phyloP scores from a whole-genome alignment of 345 rosid genomes.

The Rhizophora mangle region DNA sequence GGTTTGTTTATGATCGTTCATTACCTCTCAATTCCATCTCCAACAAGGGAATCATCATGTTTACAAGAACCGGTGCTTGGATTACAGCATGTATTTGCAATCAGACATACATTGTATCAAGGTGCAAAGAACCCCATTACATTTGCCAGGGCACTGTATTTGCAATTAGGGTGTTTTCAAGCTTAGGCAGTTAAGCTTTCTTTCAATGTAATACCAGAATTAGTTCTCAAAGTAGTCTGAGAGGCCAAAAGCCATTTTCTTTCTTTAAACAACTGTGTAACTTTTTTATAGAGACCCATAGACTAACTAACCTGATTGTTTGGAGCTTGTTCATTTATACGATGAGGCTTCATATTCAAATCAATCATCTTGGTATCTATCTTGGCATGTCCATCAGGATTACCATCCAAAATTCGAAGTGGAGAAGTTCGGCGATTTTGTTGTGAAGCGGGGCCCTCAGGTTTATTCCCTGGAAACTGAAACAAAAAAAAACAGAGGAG shows the following conservation, averaged over 20 bases:
- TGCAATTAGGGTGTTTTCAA: no score
- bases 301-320: slow-evolving; percentile 59
- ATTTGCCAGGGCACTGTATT: no score
- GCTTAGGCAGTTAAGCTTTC: not conserved
- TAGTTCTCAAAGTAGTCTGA: not conserved
- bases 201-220: not conserved
- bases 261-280: no score
- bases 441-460: slow-evolving; percentile 26
- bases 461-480: slow-evolving; percentile 74
- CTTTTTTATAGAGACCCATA: not conserved
- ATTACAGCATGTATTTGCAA: not conserved
- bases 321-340: slow-evolving; percentile 53
- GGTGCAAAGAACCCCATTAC: no score
- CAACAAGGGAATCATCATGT: not conserved
- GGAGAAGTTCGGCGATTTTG: slow-evolving; percentile 37
- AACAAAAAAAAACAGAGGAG: slow-evolving; percentile 1
- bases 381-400: slow-evolving; percentile 35
- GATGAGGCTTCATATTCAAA: slow-evolving; percentile 67
- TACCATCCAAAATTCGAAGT: slow-evolving; percentile 24
- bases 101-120: no score
- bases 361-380: slow-evolving; percentile 54
- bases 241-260: no score
- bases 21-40: not conserved
- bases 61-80: not conserved
- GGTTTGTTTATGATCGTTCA: not conserved